These are phyloP conservation scores for Corrigiola litoralis DNA, from an alignment of 179 eudicot genomes.

Conservation along the genomic window DNA sequence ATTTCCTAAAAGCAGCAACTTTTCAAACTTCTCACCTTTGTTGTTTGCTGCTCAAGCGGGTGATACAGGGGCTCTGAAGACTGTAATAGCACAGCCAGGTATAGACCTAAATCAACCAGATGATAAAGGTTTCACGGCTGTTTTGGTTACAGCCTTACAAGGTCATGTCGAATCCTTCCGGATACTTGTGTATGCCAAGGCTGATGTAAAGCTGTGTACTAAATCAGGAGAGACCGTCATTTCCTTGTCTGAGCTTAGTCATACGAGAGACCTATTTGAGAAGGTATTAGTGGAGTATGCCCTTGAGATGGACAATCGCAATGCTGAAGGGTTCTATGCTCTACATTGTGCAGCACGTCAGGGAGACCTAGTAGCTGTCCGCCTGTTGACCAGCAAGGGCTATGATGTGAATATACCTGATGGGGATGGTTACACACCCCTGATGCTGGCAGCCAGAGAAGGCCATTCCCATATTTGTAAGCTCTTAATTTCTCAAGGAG, in stretches of 20 bases:
- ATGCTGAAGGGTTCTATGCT: constrained; percentile 58
- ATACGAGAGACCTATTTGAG: constrained; percentile 54
- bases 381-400: constrained; percentile 50
- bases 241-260: constrained; percentile 37
- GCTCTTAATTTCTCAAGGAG: constrained; percentile 56
- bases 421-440: constrained; percentile 70
- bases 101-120: constrained; percentile 57
- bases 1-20: constrained; percentile 47
- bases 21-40: constrained; percentile 53
- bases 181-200: constrained; percentile 75
- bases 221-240: constrained; percentile 65
- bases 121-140: constrained; percentile 63
- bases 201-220: constrained; percentile 59
- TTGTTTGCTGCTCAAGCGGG: constrained; percentile 58
- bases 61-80: constrained; percentile 53
- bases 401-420: constrained; percentile 67
- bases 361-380: constrained; percentile 63
- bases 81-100: constrained; percentile 39
- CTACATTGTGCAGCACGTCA: constrained; percentile 78
- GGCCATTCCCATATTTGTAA: constrained; percentile 53
- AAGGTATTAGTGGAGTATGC: constrained; percentile 81
- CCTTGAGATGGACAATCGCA: constrained; percentile 61
- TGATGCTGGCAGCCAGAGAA: constrained; percentile 84
- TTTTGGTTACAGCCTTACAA: constrained; percentile 48
- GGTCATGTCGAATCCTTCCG: constrained; percentile 75